phyloP scores from a whole-genome alignment of 805 yeast genomes.

The Saccharomycopsis microspora region DNA sequence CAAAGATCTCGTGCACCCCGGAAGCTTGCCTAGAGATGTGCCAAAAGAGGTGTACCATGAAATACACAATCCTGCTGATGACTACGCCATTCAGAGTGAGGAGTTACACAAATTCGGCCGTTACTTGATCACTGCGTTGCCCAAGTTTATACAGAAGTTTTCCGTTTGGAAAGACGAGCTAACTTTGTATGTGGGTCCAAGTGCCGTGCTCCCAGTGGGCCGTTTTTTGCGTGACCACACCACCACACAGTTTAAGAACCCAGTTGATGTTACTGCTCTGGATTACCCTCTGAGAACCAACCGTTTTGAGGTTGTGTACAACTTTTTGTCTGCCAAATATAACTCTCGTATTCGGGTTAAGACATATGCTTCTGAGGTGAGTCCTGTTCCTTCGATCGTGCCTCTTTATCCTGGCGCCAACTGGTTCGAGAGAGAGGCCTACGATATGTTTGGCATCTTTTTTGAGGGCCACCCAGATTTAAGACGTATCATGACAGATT shows the following conservation, averaged over 20 bases:
- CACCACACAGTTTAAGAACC: conserved; percentile 66
- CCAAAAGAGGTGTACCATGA: conserved; percentile 15
- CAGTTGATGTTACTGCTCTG: conserved; percentile 76
- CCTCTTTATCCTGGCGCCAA: conserved; percentile 68
- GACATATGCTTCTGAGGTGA: conserved; percentile 76
- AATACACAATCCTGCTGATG: conserved; percentile 62
- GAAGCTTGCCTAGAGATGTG: conserved; percentile 14
- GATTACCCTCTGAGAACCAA: conserved; percentile 78
- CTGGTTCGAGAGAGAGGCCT: conserved; percentile 87
- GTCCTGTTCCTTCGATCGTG: conserved; percentile 73
- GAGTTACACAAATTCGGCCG: conserved; percentile 75
- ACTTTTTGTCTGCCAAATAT: conserved; percentile 68
- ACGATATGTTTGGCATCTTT: conserved; percentile 78
- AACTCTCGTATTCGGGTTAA: conserved; percentile 82
- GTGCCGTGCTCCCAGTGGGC: conserved; percentile 61
- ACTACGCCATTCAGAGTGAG: conserved; percentile 52
- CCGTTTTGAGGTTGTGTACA: conserved; percentile 82
- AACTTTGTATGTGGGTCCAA: conserved; percentile 63
- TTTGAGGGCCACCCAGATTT: conserved; percentile 85
- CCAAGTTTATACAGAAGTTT: conserved; percentile 74
- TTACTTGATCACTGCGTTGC: conserved; percentile 66
- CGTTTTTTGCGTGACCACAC: conserved; percentile 68
- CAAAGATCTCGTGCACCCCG: conserved; percentile 14
- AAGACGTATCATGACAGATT: conserved; percentile 83
- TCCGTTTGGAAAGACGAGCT: conserved; percentile 89